phyloP scores from a whole-genome alignment of 2,329 filamentous ascomycete genomes.

The Colletotrichum theobromicola region DNA sequence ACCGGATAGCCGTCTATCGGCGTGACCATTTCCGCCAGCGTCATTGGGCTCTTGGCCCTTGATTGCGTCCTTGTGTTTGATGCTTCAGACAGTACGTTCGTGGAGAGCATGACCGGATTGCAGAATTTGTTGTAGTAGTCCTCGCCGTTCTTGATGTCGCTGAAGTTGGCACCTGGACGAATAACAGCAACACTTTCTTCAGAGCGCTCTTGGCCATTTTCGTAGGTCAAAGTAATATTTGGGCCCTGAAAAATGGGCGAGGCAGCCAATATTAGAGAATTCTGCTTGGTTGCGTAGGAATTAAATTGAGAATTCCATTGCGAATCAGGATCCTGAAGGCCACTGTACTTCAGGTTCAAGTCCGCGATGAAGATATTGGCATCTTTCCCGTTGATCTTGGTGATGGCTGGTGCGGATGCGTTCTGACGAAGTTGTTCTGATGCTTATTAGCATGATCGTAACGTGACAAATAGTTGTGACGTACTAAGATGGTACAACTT shows the following conservation, averaged over 20 bases:
- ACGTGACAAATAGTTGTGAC: slow-evolving; percentile 13
- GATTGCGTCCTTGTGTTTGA: neutral
- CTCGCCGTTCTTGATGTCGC: slow-evolving; percentile 34
- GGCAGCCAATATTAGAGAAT: slow-evolving; percentile 25
- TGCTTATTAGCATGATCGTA: slow-evolving; percentile 17
- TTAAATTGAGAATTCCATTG: slow-evolving; percentile 47
- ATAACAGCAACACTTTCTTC: slow-evolving; percentile 30
- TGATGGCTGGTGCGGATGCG: slow-evolving; percentile 45
- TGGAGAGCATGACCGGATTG: slow-evolving; percentile 24
- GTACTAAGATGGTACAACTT: slow-evolving; percentile 58
- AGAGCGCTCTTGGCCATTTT: slow-evolving; percentile 33
- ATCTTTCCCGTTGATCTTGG: slow-evolving; percentile 60
- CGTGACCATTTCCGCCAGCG: neutral
- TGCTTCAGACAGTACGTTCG: neutral
- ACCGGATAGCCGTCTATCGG: slow-evolving; percentile 32
- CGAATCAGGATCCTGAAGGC: slow-evolving; percentile 61
- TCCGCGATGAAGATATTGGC: slow-evolving; percentile 53
- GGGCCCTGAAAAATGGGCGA: slow-evolving; percentile 31
- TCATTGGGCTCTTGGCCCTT: neutral
- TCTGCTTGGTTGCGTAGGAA: slow-evolving; percentile 28
- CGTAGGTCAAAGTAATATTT: slow-evolving; percentile 36
- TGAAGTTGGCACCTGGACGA: slow-evolving; percentile 30
- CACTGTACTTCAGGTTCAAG: slow-evolving; percentile 48
- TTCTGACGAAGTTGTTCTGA: slow-evolving; percentile 7
- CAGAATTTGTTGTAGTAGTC: slow-evolving; percentile 41